Evolutionary conservation across 2,329 filamentous ascomycete genomes (phyloP), one percentile per base, ranked within the genome.

Genomic region (Paecilomyces sp.): DNA sequence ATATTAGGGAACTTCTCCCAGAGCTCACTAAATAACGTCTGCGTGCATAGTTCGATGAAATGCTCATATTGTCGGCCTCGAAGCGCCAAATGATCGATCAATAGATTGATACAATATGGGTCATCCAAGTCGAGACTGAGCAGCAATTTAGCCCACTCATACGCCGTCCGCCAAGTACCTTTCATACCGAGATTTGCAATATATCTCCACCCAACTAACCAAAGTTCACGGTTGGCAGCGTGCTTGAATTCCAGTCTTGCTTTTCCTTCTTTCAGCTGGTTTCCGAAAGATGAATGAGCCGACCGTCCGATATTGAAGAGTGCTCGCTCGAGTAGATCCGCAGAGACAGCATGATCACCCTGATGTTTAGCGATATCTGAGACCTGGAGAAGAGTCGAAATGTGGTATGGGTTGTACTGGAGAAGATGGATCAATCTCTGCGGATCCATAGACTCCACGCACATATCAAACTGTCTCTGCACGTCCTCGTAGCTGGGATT

Each of bases 251-350:
- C 86, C 9, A 99, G 78, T 15, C 91, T 84, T 5, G 91, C 92
- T 65, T 87, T 87, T 34, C 94, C 94, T 69, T 88, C 83, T 58
- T 89, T 84, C 5, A 99, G 75, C 63, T 88, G 87, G 59, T 85
- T 85, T 7, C 88, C 82, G 72, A 97, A 99, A 0, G 89, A 85
- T 8, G 91, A 93, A 61, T 94, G 87, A 0, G 91, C 87, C 3
- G 92, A 90, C 41, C 93, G 85, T n/a, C 93, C 94, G 71, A 97
- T 93, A 0, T 90, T 90, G 77, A 97, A 97, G 5, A 99, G 82
- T 0, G 93, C 92, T 54, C 94, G 85, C 76, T 97, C 93, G 58
- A 95, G 85, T 1, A 97, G 83, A 68, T 97, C 92, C 3, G 91
- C 88, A 0, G 93, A 88, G 3, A 94, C 84, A 0, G 92, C 86